Base-by-base conservation (phyloP, 2,329 filamentous ascomycete genomes). In the Hypoxylon sp. region DNA sequence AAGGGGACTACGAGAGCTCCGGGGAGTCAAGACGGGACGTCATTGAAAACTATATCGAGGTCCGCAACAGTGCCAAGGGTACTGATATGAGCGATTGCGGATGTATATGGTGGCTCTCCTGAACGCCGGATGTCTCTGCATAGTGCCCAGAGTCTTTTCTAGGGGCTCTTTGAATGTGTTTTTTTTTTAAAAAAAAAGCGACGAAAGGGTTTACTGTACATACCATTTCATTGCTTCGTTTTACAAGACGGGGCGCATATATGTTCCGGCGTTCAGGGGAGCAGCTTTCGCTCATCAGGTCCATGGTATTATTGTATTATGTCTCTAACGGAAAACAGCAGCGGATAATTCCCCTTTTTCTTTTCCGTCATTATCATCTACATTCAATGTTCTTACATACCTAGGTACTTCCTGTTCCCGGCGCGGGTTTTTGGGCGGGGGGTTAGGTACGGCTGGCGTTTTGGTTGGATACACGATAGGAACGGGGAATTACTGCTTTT, bases 51-150 rank as follows among this genome's bases (percentile, higher is more conserved):
- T 73, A 71, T 29, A 46, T 73, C 2, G 52, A 37, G 33, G 29
- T 66, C 13, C 72, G 76, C 29, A 74, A 71, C 22, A 65, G 57
- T 26, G 69, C 66, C 24, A 66, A 65, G 39, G 71, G 72, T 26
- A 72, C 74, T 22, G 81, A 85, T 53, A 77, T 87, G 61, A 86
- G 83, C 62, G 79, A 83, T 37, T 88, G 86, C 60, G 85, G 84
- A 8, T 88, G 86, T 69, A 80, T 86, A 70, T 88, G 86, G 86
- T 86, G 82, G 79, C 78, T 83, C 52, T 82, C 80, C 59, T 87
- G 72, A 81, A 71, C 53, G 47, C 39, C 39, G 54, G 61, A 14
- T 22, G 31, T 3, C 59, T 61, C 42, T 67, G 37, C 37, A 26
- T 39, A 60, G 50, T 33, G 37, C 58, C 35, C 5, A 33, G 10